Evolutionary conservation across 2,329 filamentous ascomycete genomes (phyloP), one percentile per base, ranked within the genome.

Genomic region (Apiospora pterosperma): DNA sequence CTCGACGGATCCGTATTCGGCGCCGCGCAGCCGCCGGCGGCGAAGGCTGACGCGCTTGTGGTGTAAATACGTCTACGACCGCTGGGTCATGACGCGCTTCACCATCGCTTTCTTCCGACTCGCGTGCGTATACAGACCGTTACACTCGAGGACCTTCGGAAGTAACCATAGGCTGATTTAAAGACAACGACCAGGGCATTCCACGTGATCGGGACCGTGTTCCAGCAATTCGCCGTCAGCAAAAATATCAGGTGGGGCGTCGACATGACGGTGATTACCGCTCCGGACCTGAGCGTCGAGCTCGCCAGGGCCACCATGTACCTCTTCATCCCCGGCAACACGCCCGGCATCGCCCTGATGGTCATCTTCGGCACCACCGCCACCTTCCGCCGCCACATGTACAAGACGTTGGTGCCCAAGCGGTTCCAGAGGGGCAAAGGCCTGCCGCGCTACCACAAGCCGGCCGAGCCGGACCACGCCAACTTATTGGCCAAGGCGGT

Each of bases 311-410:
- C 61, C 14, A 66, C 66, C 7, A 41, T 70, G 34, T 63, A 66
- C n/a, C 60, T 72, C 11, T 68, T 67, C 63, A 68, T 72, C 21
- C 70, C 70, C 1, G 68, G 70, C 4, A 71, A 69, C 36, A 67
- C 68, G 8, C 69, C 70, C 14, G 70, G 69, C 7, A 67, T 72
- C 1, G 70, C 67, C 8, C 36, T 69, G 1, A 70, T 70, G 42
- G 16, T 71, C 19, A 66, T 72, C 8, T 72, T 72, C 31, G 70
- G 70, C 21, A 72, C 69, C 36, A 72, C 70, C 21, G 59, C 67
- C 4, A 64, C 68, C 6, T 72, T 69, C 41, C 66, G 68, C 5
- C 55, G 52, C 16, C 67, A 71, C 55, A 66, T 72, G 38, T 66
- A 63, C 48, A 62, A 66, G 34, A 62, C 66, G 5, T 36, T 70